A percentile compares a stretch with the other conserved stretches of the same genome.
phyloP scores from a whole-genome alignment of 768 basidiomycete genomes.

The Stropharia rugosoannulata region DNA sequence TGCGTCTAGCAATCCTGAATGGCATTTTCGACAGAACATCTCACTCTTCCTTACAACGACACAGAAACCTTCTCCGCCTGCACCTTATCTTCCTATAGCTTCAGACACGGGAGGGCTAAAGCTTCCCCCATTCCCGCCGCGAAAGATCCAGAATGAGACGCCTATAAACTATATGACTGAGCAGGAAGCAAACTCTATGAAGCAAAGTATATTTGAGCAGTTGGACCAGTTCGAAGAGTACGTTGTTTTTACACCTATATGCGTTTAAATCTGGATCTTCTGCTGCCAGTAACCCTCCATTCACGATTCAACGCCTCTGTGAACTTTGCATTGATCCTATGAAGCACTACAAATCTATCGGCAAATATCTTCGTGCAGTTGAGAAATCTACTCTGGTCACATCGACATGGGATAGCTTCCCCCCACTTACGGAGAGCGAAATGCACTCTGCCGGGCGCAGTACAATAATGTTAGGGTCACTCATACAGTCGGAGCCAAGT shows the following conservation, averaged over 20 bases:
- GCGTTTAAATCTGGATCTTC: conserved; percentile 3
- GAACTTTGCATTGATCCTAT: conserved; percentile 74
- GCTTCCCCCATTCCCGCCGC: conserved; percentile 71
- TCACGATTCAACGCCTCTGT: conserved; percentile 88
- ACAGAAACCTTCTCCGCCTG: conserved; percentile 33
- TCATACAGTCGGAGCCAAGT: conserved; percentile 56
- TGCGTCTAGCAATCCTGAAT: conserved; percentile 14
- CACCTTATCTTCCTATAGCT: conserved; percentile 39
- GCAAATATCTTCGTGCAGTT: conserved; percentile 87
- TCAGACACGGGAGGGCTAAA: conserved; percentile 60
- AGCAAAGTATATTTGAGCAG: conserved; percentile 56
- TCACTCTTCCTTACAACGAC: conserved; percentile 44
- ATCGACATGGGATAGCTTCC: conserved; percentile 74
- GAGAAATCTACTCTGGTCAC: conserved; percentile 84
- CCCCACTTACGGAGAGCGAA: conserved; percentile 42
- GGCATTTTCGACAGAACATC: conserved; percentile 41
- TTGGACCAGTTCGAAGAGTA: conserved; percentile 78
- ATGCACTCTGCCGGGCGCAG: conserved; percentile 35
- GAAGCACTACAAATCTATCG: conserved; percentile 71
- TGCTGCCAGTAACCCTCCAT: conserved; percentile 56
- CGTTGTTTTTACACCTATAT: conserved; percentile 20
- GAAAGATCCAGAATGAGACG: conserved; percentile 48
- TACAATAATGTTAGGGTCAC: conserved; percentile 42
- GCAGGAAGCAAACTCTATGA: conserved; percentile 58
- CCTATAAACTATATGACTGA: conserved; percentile 61